Conservation (phyloP, 2,329 filamentous ascomycete genomes). For the Ustilaginoidea virens region DNA sequence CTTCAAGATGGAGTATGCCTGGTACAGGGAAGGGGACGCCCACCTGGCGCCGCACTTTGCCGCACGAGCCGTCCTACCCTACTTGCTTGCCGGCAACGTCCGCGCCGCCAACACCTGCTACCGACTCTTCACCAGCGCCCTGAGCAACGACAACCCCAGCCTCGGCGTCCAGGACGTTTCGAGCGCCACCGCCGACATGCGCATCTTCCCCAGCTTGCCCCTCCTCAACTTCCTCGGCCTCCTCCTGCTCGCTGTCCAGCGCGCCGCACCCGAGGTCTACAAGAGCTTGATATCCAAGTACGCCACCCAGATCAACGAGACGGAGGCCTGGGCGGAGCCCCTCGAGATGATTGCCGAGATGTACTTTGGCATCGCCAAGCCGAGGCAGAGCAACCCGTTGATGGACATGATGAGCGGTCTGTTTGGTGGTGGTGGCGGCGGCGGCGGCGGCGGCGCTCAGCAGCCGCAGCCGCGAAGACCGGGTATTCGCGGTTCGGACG, state of each 20-base stretch:
- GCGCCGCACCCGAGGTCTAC: slow-evolving; percentile 64
- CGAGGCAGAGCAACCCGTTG: slow-evolving; percentile 78
- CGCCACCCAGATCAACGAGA: slow-evolving; percentile 59
- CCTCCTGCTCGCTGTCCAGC: slow-evolving; percentile 68
- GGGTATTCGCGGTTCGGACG: slow-evolving; percentile 27
- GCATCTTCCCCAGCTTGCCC: slow-evolving; percentile 81
- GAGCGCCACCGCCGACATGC: slow-evolving; percentile 54
- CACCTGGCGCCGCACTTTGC: slow-evolving; percentile 80
- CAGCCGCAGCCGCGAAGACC: slow-evolving; percentile 23
- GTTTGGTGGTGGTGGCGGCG: slow-evolving; percentile 55
- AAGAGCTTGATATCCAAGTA: slow-evolving; percentile 74
- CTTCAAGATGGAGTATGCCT: slow-evolving; percentile 73
- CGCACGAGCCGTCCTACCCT: slow-evolving; percentile 76
- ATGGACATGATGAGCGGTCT: slow-evolving; percentile 97
- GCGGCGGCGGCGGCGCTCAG: slow-evolving; percentile 32
- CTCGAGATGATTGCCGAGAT: slow-evolving; percentile 84
- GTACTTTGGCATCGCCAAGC: slow-evolving; percentile 88
- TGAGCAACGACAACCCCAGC: slow-evolving; percentile 24
- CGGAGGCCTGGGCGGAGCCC: slow-evolving; percentile 63
- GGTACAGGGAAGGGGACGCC: slow-evolving; percentile 81
- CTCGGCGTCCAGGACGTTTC: slow-evolving; percentile 73
- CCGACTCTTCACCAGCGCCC: slow-evolving; percentile 38
- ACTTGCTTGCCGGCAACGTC: slow-evolving; percentile 79
- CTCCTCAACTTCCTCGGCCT: slow-evolving; percentile 87
- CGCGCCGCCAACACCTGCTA: slow-evolving; percentile 76